Percentiles rank a stretch among this genome's conserved stretches.
Conservation (phyloP, 352 stramenopile genomes). For the Pythium dissotocum region DNA sequence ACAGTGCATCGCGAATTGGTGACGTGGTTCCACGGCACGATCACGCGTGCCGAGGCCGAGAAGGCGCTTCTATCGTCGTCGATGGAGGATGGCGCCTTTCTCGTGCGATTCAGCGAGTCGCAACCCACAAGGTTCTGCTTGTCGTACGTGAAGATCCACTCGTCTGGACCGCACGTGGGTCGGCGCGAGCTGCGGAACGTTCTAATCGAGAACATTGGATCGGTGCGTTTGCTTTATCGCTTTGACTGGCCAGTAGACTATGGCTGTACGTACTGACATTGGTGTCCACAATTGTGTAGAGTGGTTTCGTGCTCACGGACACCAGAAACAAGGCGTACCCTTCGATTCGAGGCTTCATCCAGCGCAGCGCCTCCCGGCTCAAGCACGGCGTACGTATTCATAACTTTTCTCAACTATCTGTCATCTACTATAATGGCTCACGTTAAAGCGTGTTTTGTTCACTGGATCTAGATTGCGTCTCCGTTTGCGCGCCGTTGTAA, state of each 20-base stretch:
- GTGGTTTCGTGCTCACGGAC: slow-evolving; percentile 57
- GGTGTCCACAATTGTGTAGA: neutral
- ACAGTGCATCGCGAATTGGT: slow-evolving; percentile 58
- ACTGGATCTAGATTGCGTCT: slow-evolving; percentile 42
- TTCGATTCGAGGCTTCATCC: slow-evolving; percentile 69
- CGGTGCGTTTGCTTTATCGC: neutral
- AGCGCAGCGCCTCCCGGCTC: slow-evolving; percentile 54
- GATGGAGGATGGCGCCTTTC: slow-evolving; percentile 64
- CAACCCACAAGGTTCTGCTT: slow-evolving; percentile 77
- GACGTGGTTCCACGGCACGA: slow-evolving; percentile 73
- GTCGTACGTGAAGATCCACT: slow-evolving; percentile 76
- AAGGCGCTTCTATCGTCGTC: slow-evolving; percentile 29
- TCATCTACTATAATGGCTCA: neutral
- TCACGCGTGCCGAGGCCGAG: slow-evolving; percentile 54
- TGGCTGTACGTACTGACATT: no score
- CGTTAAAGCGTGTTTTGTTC: neutral
- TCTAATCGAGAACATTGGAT: slow-evolving; percentile 61
- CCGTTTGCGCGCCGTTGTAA: slow-evolving; percentile 57
- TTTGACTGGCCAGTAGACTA: no score
- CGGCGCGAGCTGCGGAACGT: slow-evolving; percentile 71
- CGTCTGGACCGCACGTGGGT: slow-evolving; percentile 27
- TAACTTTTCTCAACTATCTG: no score
- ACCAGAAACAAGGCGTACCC: slow-evolving; percentile 47
- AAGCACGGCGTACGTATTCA: slow-evolving; percentile 50
- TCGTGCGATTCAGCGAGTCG: slow-evolving; percentile 79